Evolutionary conservation across 345 rosid species (phyloP).

Genomic region (Salix koriyanagi): DNA sequence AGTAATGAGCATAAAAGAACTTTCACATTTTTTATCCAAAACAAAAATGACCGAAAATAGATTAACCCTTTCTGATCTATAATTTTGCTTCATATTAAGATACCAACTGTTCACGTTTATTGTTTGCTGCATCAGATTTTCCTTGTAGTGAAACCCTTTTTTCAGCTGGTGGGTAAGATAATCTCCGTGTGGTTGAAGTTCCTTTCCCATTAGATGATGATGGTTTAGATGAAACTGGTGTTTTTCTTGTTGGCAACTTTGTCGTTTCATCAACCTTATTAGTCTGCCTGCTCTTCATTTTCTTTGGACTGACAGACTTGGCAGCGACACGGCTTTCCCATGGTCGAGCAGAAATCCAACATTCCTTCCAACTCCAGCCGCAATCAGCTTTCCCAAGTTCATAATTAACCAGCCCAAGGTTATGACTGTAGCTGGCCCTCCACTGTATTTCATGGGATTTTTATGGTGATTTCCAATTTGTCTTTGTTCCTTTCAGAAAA

Average conservation of each 20-base stretch:
- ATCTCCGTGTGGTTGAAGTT: constrained; percentile 46
- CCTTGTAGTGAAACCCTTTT: constrained; percentile 31
- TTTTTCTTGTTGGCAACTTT: constrained; percentile 47
- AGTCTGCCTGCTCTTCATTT: constrained; percentile 38
- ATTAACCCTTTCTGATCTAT: background rate
- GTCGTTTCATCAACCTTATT: constrained; percentile 37
- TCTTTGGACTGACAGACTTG: constrained; percentile 47
- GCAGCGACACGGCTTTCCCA: constrained; percentile 73
- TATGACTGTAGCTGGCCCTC: constrained; percentile 61
- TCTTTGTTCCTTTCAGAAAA: background rate
- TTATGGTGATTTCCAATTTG: background rate
- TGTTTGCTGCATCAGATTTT: constrained; percentile 26
- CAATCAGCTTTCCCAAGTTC: constrained; percentile 73
- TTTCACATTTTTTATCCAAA: background rate
- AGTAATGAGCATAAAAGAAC: background rate
- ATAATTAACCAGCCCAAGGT: constrained; percentile 41
- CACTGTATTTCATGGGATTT: constrained; percentile 45
- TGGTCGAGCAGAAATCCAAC: constrained; percentile 89
- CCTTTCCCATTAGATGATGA: constrained; percentile 38
- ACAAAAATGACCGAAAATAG: background rate
- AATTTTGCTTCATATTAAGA: background rate
- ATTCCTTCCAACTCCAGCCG: constrained; percentile 99
- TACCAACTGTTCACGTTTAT: constrained; percentile 15
- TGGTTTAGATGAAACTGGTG: constrained; percentile 44
- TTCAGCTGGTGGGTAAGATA: constrained; percentile 60